These are phyloP conservation scores for Ligustrum vulgare DNA, from an alignment of 257 asterid species.

Conservation along the genomic window DNA sequence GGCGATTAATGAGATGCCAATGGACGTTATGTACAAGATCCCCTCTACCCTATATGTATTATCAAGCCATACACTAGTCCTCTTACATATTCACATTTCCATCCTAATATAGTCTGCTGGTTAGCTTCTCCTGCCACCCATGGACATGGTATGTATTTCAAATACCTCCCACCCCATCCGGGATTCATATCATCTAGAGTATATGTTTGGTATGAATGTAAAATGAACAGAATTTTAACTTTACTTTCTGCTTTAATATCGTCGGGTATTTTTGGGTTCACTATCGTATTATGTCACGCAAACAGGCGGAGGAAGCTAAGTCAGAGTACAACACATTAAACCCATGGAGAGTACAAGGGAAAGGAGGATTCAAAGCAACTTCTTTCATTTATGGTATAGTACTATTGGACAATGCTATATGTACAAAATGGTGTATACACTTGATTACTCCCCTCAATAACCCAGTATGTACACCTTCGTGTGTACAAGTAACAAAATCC, in stretches of 20 bases:
- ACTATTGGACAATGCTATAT: no score
- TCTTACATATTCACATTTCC: conserved; percentile 1
- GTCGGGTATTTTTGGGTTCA: background rate
- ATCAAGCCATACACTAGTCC: conserved; percentile 5
- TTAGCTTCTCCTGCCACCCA: conserved; percentile 4
- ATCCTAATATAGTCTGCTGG: background rate
- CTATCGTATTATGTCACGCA: background rate
- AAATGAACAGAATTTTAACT: background rate
- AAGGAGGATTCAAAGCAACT: conserved; percentile 77
- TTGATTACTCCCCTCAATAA: no score
- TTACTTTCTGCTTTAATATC: background rate
- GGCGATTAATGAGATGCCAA: conserved; percentile 40
- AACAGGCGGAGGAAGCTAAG: conserved; percentile 50
- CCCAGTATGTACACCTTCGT: no score
- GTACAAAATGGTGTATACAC: no score
- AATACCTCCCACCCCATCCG: background rate
- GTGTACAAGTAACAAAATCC: no score
- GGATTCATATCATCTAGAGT: background rate
- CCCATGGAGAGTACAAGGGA: conserved; percentile 30
- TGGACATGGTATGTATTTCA: conserved; percentile 29
- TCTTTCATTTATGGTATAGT: conserved; percentile 58
- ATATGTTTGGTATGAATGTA: no score
- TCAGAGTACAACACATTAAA: conserved; percentile 17
- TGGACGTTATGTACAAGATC: conserved; percentile 37
- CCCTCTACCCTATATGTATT: conserved; percentile 24